Evolutionary conservation across 768 basidiomycete genomes (phyloP), one percentile per base, ranked within the genome.

Genomic region (Hericium erinaceus): DNA sequence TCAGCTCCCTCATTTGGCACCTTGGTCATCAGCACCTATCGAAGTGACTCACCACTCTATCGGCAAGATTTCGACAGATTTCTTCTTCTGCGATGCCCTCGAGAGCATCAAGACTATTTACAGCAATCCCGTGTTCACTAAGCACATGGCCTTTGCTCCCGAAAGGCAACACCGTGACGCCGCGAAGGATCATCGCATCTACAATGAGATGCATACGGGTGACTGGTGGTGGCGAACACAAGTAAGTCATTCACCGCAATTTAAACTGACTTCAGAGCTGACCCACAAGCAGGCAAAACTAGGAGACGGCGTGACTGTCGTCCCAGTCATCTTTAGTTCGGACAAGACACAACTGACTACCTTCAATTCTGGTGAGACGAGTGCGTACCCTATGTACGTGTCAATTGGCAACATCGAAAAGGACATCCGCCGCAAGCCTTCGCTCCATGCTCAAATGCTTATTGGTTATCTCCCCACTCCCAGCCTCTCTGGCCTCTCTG

Each of bases 381-480:
- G 38, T 2, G 68, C 67, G n/a, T 68, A 64, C 52, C 70, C 71
- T 5, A 62, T 72, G 4, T 72, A 72, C 51, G 28, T 72, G 0
- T 64, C 67, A 0, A 61, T 71, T 24, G 69, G 66, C 2, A 68
- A 66, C 48, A 62, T 68, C 13, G 26, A 50, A 7, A 68, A 66
- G 51, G 56, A 28, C 11, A 57, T 65, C 11, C 63, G 65, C n/a
- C n/a, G n/a, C n/a, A n/a, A n/a, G n/a, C n/a, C n/a, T n/a, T n/a
- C n/a, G n/a, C n/a, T n/a, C n/a, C 3, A 51, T 8, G 67, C 65
- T 0, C 58, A 55, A 1, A 40, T 70, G 0, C 62, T 70, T 0
- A 3, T 72, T 22, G 67, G 61, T 0, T 69, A 69, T 39, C 54
- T 72, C 11, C 70, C 61, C 40, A 60, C 60, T 5, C 39, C 59